phyloP scores from a whole-genome alignment of 768 basidiomycete species.

The Tephrocybe sp. region DNA sequence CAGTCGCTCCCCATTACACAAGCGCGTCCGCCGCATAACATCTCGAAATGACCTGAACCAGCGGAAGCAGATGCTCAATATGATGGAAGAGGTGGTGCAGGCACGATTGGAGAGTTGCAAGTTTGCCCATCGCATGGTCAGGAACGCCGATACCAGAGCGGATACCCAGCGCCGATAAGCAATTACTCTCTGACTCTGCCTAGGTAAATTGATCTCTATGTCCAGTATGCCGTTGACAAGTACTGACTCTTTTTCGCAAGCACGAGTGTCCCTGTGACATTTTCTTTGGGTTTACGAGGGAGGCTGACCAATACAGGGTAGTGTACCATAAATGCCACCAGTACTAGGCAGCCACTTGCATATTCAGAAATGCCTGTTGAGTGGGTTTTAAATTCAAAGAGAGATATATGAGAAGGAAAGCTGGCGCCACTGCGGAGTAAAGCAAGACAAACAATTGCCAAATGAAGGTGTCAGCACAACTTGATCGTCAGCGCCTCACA shows the following conservation, averaged over 20 bases:
- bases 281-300: background rate
- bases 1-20: conserved; percentile 18
- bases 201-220: background rate
- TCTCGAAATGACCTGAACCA: conserved; percentile 17
- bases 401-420: background rate
- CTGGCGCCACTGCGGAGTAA: conserved; percentile 8
- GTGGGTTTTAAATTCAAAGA: background rate
- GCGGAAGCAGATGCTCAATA: conserved; percentile 54
- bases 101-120: conserved; percentile 75
- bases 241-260: background rate
- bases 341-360: too few relatives aligned
- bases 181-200: background rate
- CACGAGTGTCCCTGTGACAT: background rate
- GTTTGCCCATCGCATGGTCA: conserved; percentile 57
- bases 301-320: background rate
- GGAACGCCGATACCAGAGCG: conserved; percentile 36
- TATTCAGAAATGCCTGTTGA: background rate
- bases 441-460: conserved; percentile 11
- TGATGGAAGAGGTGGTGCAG: conserved; percentile 73
- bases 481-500: background rate
- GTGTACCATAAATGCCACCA: too few relatives aligned
- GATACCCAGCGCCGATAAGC: conserved; percentile 26
- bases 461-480: background rate
- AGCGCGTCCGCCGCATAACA: conserved; percentile 18
- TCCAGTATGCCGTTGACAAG: background rate